Percentiles rank a stretch among this genome's conserved stretches.
phyloP scores from a whole-genome alignment of 2,329 filamentous ascomycete species.

The Penicillium sp. region DNA sequence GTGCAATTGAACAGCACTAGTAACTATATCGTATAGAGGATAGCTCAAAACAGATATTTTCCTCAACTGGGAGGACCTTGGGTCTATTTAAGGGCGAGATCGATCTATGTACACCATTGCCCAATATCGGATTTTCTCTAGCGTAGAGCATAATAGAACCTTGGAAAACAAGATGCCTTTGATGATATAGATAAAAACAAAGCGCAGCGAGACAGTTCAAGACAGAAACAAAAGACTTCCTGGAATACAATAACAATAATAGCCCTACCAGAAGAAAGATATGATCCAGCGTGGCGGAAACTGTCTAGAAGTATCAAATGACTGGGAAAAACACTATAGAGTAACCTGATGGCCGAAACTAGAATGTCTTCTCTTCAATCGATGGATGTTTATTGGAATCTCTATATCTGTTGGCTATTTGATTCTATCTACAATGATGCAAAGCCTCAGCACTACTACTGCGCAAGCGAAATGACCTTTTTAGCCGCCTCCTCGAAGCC shows the following conservation, averaged over 20 bases:
- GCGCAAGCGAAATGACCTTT: slow-evolving; percentile 58
- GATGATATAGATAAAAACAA: not conserved
- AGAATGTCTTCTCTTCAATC: not conserved
- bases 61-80: not conserved
- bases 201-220: not conserved
- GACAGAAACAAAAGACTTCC: not conserved
- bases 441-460: not conserved
- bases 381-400: not conserved
- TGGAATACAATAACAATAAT: not conserved
- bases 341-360: not conserved
- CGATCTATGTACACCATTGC: too few relatives aligned
- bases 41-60: too few relatives aligned
- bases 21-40: not conserved
- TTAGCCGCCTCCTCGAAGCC: slow-evolving; percentile 73
- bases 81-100: not conserved
- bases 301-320: not conserved
- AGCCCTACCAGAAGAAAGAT: not conserved
- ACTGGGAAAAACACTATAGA: not conserved
- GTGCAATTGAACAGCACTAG: not conserved
- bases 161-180: not conserved
- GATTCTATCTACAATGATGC: not conserved
- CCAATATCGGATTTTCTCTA: too few relatives aligned
- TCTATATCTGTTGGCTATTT: not conserved
- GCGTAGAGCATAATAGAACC: not conserved
- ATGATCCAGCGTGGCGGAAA: not conserved